These are phyloP conservation scores for Tilletia indica DNA, from an alignment of 1,284 basidiomycete species.

Conservation along the genomic window DNA sequence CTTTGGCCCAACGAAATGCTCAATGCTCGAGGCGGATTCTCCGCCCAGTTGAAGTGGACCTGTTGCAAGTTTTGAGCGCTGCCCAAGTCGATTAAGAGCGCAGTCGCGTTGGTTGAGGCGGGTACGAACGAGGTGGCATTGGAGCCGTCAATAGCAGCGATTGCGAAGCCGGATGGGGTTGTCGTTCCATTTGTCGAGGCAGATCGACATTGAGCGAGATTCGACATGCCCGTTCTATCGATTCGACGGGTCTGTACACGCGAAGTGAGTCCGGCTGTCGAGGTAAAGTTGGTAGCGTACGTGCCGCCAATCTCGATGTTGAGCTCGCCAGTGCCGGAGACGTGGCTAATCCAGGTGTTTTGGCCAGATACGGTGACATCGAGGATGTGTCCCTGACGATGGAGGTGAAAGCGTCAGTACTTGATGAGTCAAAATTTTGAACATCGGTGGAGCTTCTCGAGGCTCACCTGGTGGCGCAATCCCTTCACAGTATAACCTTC, in stretches of 20 bases:
- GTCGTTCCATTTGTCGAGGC: conserved; percentile 20
- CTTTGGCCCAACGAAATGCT: not conserved
- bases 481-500: conserved; percentile 41
- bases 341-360: conserved; percentile 18
- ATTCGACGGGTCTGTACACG: conserved; percentile 15
- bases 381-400: conserved; percentile 22
- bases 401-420: conserved; percentile 12
- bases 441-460: conserved; percentile 9
- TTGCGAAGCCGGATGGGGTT: conserved; percentile 36
- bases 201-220: conserved; percentile 39
- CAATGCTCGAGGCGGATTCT: conserved; percentile 15
- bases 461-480: conserved; percentile 29
- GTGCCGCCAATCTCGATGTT: conserved; percentile 27
- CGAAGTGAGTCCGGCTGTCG: conserved; percentile 15
- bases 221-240: conserved; percentile 24
- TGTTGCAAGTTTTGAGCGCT: not conserved
- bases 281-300: conserved; percentile 27
- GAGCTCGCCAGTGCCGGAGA: conserved; percentile 20
- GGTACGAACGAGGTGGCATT: conserved; percentile 31
- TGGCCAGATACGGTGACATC: conserved; percentile 28
- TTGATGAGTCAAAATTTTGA: not conserved
- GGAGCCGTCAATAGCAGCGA: conserved; percentile 45
- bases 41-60: conserved; percentile 16
- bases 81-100: conserved; percentile 17
- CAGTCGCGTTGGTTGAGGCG: not conserved